Evolutionary conservation across 2,329 filamentous ascomycete genomes (phyloP).

Genomic region (Fusarium oligoseptatum): DNA sequence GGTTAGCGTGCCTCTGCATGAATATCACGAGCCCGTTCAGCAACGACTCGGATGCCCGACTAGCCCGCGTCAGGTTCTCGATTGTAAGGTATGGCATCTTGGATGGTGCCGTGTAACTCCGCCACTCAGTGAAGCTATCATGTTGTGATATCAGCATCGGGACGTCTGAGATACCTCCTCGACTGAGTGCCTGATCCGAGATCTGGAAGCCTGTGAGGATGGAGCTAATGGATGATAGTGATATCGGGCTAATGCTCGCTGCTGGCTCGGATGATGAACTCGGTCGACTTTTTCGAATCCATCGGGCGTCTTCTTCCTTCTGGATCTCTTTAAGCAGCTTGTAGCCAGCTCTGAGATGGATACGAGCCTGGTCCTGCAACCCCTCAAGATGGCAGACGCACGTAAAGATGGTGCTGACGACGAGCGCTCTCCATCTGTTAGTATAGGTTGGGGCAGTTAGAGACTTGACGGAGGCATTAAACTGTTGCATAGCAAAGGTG

Average conservation of each 20-base stretch:
- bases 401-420: slow-evolving; percentile 4
- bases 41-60: slow-evolving; percentile 6
- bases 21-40: not conserved
- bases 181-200: not conserved
- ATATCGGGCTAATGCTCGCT: not conserved
- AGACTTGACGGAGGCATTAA: not conserved
- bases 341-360: slow-evolving; percentile 8
- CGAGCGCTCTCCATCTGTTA: not conserved
- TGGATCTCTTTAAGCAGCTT: slow-evolving; percentile 5
- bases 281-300: not conserved
- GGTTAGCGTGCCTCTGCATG: slow-evolving; percentile 1
- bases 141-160: not conserved
- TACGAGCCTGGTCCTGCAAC: not conserved
- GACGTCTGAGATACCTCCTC: not conserved
- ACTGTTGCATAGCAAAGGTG: not conserved
- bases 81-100: not conserved
- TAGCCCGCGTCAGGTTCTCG: not conserved
- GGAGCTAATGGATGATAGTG: not conserved
- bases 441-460: not conserved
- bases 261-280: not conserved
- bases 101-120: not conserved
- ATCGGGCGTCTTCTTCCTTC: not conserved
- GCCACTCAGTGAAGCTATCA: not conserved
- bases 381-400: slow-evolving; percentile 3
- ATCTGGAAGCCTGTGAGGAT: not conserved